phyloP scores from a whole-genome alignment of 768 basidiomycete genomes.

The Scleroderma citrinum region DNA sequence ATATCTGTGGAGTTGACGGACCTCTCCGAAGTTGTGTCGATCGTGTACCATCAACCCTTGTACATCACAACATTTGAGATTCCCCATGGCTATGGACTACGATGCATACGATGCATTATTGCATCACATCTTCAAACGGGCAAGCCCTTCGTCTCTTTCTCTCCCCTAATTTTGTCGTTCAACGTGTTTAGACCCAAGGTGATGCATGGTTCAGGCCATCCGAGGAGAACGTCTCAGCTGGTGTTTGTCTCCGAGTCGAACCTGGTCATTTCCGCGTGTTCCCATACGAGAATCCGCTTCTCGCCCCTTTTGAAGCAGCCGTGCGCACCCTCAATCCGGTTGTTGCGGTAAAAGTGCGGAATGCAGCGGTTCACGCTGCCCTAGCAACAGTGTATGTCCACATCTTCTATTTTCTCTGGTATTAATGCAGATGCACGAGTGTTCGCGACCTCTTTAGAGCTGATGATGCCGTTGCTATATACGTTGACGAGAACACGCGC shows the following conservation, averaged over 20 bases:
- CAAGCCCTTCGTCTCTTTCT: conserved; percentile 25
- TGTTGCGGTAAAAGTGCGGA: conserved; percentile 77
- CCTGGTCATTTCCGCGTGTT: conserved; percentile 72
- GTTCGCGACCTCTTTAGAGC: conserved; percentile 41
- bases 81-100: conserved; percentile 42
- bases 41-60: too few relatives aligned
- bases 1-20: too few relatives aligned
- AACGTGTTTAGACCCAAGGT: conserved; percentile 56
- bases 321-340: conserved; percentile 72
- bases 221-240: conserved; percentile 74
- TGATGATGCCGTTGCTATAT: conserved; percentile 56
- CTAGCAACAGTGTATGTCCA: conserved; percentile 57
- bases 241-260: conserved; percentile 69
- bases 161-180: background rate
- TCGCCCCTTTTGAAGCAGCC: conserved; percentile 79
- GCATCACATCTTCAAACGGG: conserved; percentile 74
- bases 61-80: background rate
- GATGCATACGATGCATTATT: conserved; percentile 75
- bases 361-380: conserved; percentile 76
- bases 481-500: conserved; percentile 73
- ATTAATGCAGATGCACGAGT: conserved; percentile 3
- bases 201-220: conserved; percentile 86
- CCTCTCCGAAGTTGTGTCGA: too few relatives aligned
- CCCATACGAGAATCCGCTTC: conserved; percentile 77
- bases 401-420: background rate